These are phyloP conservation scores for Citrullus colocynthis DNA, from an alignment of 306 rosid genomes.

Conservation along the genomic window DNA sequence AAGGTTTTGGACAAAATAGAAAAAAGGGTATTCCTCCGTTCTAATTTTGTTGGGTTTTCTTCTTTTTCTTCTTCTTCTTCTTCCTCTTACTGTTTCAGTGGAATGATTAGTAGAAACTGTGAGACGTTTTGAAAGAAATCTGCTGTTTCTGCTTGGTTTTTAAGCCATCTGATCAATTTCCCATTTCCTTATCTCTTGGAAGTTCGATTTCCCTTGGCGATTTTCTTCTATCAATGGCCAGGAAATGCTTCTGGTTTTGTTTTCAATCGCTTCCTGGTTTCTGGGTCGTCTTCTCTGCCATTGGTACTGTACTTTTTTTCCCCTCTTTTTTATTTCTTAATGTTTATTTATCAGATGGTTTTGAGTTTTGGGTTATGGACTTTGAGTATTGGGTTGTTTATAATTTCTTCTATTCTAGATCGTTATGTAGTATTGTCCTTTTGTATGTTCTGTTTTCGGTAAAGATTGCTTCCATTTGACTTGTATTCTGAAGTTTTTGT, in stretches of 20 bases:
- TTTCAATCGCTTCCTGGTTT: neutral
- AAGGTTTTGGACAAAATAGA: neutral
- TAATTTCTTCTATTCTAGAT: neutral
- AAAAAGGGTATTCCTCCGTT: neutral
- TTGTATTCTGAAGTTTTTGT: neutral
- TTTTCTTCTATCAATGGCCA: conserved; percentile 15
- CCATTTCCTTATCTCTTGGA: neutral
- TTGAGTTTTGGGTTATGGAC: neutral
- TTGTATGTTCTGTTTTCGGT: neutral
- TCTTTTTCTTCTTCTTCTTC: neutral
- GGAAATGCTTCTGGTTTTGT: conserved; percentile 9
- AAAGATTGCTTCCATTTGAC: neutral
- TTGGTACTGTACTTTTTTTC: conserved; percentile 33
- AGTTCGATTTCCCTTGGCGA: conserved; percentile 10
- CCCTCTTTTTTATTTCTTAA: neutral
- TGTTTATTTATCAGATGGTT: neutral
- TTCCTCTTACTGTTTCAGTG: neutral
- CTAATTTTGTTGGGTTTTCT: neutral
- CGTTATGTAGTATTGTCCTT: neutral
- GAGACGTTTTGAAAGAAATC: neutral
- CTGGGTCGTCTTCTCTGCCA: conserved; percentile 36
- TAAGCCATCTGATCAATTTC: neutral
- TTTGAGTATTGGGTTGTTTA: neutral
- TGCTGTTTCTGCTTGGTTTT: neutral
- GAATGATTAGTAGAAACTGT: neutral